These are phyloP conservation scores for Haemoproteus tartakovskyi DNA, from an alignment of 169 alveolate species.

Conservation along the genomic window DNA sequence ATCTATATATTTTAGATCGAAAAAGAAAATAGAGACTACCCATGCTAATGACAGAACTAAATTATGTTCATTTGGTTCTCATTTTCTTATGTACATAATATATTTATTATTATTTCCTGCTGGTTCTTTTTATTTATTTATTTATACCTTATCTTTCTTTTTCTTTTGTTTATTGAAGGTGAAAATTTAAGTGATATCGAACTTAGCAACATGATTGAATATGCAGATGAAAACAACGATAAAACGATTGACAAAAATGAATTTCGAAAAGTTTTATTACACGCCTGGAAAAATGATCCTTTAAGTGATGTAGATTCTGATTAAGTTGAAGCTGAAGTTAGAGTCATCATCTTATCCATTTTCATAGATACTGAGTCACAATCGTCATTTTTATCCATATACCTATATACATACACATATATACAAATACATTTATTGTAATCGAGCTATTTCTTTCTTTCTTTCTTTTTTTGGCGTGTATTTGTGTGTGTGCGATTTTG, in stretches of 20 bases:
- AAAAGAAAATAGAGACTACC: too few relatives aligned
- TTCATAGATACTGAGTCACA: too few relatives aligned
- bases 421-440: too few relatives aligned
- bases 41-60: too few relatives aligned
- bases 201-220: constrained; percentile 37
- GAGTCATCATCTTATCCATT: constrained; percentile 18
- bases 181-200: constrained; percentile 29
- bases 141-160: neutral
- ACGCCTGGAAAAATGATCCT: constrained; percentile 49
- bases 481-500: too few relatives aligned
- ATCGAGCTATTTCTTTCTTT: too few relatives aligned
- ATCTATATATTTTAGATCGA: neutral
- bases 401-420: too few relatives aligned
- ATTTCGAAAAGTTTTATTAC: constrained; percentile 11
- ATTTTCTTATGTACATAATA: neutral
- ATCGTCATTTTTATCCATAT: too few relatives aligned
- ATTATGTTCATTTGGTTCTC: too few relatives aligned
- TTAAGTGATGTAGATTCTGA: constrained; percentile 60
- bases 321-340: constrained; percentile 8
- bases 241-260: constrained; percentile 38
- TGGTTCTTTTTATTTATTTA: neutral
- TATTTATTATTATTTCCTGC: neutral
- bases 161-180: constrained; percentile 2
- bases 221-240: constrained; percentile 52
- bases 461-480: too few relatives aligned